Percentiles rank a stretch among this genome's conserved stretches.
phyloP scores from a whole-genome alignment of 2,329 filamentous ascomycete species.

The Tolypocladium inflatum region DNA sequence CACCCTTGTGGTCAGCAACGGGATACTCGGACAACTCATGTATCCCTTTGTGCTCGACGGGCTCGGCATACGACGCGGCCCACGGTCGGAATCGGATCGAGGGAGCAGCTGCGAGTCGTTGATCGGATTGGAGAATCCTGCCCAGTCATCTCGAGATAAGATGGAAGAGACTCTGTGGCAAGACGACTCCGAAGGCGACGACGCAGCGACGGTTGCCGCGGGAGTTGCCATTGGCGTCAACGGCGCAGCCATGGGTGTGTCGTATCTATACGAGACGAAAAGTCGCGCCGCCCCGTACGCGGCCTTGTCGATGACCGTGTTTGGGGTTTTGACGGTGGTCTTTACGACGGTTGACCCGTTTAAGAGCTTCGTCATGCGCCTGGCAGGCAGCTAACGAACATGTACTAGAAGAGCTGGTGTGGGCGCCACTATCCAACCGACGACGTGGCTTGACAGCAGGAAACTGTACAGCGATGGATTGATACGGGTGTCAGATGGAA shows the following conservation, averaged over 20 bases:
- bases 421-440: neutral
- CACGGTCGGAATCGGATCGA: neutral
- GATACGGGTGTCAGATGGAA: no score
- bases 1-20: constrained; percentile 40
- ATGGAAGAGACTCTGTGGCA: neutral
- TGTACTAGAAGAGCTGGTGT: neutral
- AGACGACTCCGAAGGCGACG: constrained; percentile 13
- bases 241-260: constrained; percentile 49
- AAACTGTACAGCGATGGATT: no score
- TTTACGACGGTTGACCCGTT: constrained; percentile 41
- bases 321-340: constrained; percentile 46
- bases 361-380: constrained; percentile 22
- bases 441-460: neutral
- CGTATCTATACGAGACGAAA: constrained; percentile 44
- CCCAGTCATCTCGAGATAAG: neutral
- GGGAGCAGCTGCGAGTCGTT: neutral
- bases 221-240: constrained; percentile 48
- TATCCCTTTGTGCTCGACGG: constrained; percentile 25
- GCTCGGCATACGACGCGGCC: constrained; percentile 12
- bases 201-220: constrained; percentile 31
- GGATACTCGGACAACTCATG: constrained; percentile 32
- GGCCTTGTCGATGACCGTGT: constrained; percentile 46
- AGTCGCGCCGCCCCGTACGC: constrained; percentile 46
- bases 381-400: constrained; percentile 14
- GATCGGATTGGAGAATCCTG: neutral